Evolutionary conservation across 2,329 filamentous ascomycete genomes (phyloP).

Genomic region (Alternaria triticina): DNA sequence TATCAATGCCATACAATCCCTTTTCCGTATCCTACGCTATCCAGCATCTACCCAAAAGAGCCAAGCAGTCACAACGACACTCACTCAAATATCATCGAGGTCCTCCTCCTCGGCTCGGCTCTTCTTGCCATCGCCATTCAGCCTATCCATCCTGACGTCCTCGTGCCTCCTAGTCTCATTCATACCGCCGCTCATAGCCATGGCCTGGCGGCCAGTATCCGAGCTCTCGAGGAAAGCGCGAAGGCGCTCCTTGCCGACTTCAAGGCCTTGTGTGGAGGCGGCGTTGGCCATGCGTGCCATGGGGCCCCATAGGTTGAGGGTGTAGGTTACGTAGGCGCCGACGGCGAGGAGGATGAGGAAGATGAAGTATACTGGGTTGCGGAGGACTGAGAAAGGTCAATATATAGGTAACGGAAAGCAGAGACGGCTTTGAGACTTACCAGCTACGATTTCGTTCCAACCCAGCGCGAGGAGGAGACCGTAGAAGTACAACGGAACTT

Average conservation of each 20-base stretch:
- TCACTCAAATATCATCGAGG: constrained; percentile 44
- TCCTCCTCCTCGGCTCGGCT: constrained; percentile 41
- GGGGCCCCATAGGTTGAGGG: constrained; percentile 91
- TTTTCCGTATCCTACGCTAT: background rate
- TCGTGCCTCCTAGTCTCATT: constrained; percentile 24
- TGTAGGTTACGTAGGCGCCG: constrained; percentile 88
- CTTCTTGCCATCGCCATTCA: constrained; percentile 54
- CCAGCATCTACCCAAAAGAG: background rate
- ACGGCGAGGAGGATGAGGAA: constrained; percentile 78
- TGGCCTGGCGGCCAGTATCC: constrained; percentile 83
- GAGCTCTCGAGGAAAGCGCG: constrained; percentile 87
- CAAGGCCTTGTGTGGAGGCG: constrained; percentile 81
- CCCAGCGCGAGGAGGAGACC: constrained; percentile 85
- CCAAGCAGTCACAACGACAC: background rate
- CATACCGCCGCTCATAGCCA: constrained; percentile 65
- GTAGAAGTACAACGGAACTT: constrained; percentile 95
- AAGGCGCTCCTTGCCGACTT: constrained; percentile 89
- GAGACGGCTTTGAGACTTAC: constrained; percentile 61
- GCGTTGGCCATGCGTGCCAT: constrained; percentile 96
- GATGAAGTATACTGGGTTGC: constrained; percentile 92
- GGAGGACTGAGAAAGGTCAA: constrained; percentile 69
- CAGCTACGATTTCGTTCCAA: constrained; percentile 98
- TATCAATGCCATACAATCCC: background rate
- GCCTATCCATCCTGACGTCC: constrained; percentile 45
- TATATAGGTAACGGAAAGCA: background rate